A percentile compares a stretch with the other conserved stretches of the same genome.
phyloP scores from a whole-genome alignment of 192 early-diverging fungal genomes.

The Coemansia javaensis region DNA sequence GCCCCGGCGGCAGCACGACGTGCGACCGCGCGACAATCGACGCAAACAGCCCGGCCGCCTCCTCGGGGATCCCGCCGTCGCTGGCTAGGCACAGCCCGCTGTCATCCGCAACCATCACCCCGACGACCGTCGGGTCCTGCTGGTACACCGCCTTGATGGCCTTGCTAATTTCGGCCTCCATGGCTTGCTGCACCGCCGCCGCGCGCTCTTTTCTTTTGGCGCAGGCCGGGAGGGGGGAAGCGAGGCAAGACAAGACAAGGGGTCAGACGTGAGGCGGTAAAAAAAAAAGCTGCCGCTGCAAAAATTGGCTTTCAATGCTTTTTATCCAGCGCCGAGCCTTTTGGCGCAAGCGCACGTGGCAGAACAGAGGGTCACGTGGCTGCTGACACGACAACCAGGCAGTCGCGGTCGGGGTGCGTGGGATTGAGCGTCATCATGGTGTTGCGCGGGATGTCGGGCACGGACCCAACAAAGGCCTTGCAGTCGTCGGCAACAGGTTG shows the following conservation, averaged over 20 bases:
- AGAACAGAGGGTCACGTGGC: no score
- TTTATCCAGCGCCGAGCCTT: no score
- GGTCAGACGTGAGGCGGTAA: no score
- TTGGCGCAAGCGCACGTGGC: no score
- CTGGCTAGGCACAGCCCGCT: constrained; percentile 41
- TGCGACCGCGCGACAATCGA: constrained; percentile 29
- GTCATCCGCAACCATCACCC: constrained; percentile 37
- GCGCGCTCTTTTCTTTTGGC: background rate
- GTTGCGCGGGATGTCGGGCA: constrained; percentile 22
- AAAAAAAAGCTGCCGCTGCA: no score
- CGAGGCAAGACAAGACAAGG: background rate
- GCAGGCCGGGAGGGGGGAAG: background rate
- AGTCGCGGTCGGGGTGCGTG: constrained; percentile 30
- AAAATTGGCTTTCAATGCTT: no score
- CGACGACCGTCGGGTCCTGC: constrained; percentile 20
- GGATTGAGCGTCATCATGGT: constrained; percentile 42
- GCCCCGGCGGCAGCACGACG: constrained; percentile 2
- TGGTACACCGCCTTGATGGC: constrained; percentile 26
- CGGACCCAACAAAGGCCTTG: background rate
- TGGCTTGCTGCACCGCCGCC: no score
- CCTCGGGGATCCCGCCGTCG: constrained; percentile 26
- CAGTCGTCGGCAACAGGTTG: no score
- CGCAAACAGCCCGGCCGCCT: constrained; percentile 36
- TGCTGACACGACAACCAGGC: constrained; percentile 21
- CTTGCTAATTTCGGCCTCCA: constrained; percentile 33